These are phyloP conservation scores for Thuidium tamariscinum DNA, from an alignment of 225 moss, liverwort and hornwort genomes.

Conservation along the genomic window DNA sequence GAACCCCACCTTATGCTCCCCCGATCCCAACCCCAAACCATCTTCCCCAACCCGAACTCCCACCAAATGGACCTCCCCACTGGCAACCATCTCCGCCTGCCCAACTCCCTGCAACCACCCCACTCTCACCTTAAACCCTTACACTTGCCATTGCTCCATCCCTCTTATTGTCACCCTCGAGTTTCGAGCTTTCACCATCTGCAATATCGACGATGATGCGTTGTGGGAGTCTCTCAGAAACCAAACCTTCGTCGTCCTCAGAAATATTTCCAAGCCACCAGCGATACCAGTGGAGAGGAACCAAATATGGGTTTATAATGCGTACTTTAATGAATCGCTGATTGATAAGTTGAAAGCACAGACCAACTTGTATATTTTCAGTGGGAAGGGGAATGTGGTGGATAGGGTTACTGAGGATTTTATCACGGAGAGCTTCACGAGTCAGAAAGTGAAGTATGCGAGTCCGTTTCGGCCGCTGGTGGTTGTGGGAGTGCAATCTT, in stretches of 20 bases:
- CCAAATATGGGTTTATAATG: conserved; percentile 17
- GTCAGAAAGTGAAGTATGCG: neutral
- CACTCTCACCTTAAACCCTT: conserved; percentile 4
- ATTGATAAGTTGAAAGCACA: neutral
- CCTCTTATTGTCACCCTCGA: conserved; percentile 24
- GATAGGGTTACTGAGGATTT: neutral
- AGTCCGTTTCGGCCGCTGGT: neutral
- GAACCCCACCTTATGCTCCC: neutral
- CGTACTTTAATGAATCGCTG: neutral
- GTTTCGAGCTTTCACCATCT: conserved; percentile 28
- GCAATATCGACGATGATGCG: neutral
- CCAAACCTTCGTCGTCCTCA: neutral
- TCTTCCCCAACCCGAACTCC: neutral
- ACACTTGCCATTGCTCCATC: conserved; percentile 22
- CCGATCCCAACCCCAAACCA: neutral
- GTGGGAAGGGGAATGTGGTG: neutral
- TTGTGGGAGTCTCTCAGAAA: neutral
- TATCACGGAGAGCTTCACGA: neutral
- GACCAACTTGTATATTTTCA: conserved; percentile 10
- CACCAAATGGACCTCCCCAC: neutral
- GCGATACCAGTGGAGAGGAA: neutral
- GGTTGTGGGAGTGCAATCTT: neutral
- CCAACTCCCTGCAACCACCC: neutral
- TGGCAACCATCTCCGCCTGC: neutral
- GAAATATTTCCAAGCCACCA: neutral